Base-by-base conservation (phyloP, 2,329 filamentous ascomycete species). In the Rhynchosporium graminicola region DNA sequence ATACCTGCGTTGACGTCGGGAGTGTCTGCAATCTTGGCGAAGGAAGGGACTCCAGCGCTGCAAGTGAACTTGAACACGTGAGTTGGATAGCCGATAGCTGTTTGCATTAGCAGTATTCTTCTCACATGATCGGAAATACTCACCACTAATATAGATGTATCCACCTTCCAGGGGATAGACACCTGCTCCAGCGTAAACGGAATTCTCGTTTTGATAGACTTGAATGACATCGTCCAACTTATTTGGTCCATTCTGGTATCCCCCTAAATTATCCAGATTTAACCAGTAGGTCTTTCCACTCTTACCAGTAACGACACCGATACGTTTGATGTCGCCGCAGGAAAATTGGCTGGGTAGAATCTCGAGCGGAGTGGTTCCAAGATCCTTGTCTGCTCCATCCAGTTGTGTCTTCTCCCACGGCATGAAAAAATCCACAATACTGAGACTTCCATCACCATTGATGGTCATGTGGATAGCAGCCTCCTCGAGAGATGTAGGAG, bases 51-150 rank as follows among this genome's bases (percentile, higher is more conserved):
- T 3, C 82, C 83, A 28, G 74, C 73, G 63, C 77, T 74, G 69
- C 82, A 85, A 2, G 80, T 79, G 69, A 86, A 86, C 66, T 85
- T 82, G 77, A 85, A 86, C 20, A 84, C 81, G 56, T 82, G 78
- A 0, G 82, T 82, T 13, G 80, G 77, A 67, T 81, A 82, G 67
- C 81, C 78, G 59, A 85, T 83, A 4, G 84, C 76, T 70, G 29
- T 46, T 43, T 6, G 3, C 2, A 38, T 68, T 60, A 67, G 66
- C 48, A 15, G 6, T 54, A 38, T 0, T 47, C 38, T 20, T 1
- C 15, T 29, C 45, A 3, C 29, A 13, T 33, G 10, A 40, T 28
- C 3, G 40, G 42, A 48, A n/a, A 31, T 40, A 46, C 67, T 43
- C 63, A 69, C 67, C 64, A 61, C 77, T 80, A 69, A 80, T 77